A percentile compares a stretch with the other conserved stretches of the same genome.
Evolutionary conservation across 129 eudicot species (phyloP).

Genomic region (Kitagawia praeruptora): DNA sequence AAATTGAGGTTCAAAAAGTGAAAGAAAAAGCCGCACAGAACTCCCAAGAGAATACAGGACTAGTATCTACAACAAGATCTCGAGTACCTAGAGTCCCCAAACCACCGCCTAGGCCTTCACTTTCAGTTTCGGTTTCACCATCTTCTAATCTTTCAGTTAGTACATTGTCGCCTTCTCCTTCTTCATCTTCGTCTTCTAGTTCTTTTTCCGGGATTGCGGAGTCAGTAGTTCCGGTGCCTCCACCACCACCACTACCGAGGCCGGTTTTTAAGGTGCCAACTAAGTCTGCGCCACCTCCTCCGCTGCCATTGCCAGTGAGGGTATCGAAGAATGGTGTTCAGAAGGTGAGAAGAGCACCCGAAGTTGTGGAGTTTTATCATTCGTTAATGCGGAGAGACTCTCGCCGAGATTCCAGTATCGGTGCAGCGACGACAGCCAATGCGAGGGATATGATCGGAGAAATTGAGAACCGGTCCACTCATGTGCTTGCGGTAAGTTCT

Average conservation of each 20-base stretch:
- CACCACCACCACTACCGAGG: slow-evolving; percentile 42
- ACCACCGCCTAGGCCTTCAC: slow-evolving; percentile 63
- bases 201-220: slow-evolving; percentile 33
- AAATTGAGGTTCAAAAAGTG: slow-evolving; percentile 14
- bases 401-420: slow-evolving; percentile 55
- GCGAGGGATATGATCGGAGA: slow-evolving; percentile 91
- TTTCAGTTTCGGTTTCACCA: slow-evolving; percentile 18
- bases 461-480: slow-evolving; percentile 91
- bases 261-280: slow-evolving; percentile 20
- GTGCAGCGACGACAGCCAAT: slow-evolving; percentile 50
- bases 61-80: slow-evolving; percentile 29
- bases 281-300: slow-evolving; percentile 29
- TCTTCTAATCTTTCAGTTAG: slow-evolving; percentile 23
- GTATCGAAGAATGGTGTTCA: slow-evolving; percentile 37
- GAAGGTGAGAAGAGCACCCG: slow-evolving; percentile 80
- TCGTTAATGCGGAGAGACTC: slow-evolving; percentile 87
- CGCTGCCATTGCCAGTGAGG: slow-evolving; percentile 36
- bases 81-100: slow-evolving; percentile 72
- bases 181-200: slow-evolving; percentile 22
- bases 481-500: slow-evolving; percentile 74
- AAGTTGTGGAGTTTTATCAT: slow-evolving; percentile 93
- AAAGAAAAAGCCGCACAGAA: slow-evolving; percentile 4
- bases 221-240: neutral
- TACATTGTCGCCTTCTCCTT: slow-evolving; percentile 14
- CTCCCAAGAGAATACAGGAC: slow-evolving; percentile 40